Conservation (phyloP, 768 basidiomycete genomes). For the Suillus discolor region DNA sequence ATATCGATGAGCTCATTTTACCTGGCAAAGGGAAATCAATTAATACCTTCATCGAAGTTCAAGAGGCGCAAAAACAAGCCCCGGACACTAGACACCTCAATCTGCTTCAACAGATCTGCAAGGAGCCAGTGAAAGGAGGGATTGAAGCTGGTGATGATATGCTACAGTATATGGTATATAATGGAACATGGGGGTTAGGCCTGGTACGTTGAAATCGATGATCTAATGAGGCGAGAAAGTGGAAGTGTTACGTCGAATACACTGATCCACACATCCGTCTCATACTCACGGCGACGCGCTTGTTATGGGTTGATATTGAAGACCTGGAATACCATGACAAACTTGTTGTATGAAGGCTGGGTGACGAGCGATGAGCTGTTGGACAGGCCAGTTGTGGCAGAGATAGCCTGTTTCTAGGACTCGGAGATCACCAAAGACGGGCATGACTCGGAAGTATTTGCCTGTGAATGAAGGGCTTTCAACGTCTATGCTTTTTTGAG, state of each 20-base stretch:
- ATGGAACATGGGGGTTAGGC: no score
- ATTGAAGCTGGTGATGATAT: conserved; percentile 94
- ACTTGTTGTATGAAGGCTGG: conserved; percentile 67
- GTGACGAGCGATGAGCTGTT: conserved; percentile 72
- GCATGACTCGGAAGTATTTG: conserved; percentile 93
- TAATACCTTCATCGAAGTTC: conserved; percentile 65
- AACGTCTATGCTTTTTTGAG: conserved; percentile 60
- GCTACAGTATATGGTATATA: no score
- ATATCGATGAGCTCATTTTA: conserved; percentile 36
- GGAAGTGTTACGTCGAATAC: conserved; percentile 96
- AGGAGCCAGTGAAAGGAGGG: conserved; percentile 91
- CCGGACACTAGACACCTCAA: conserved; percentile 56
- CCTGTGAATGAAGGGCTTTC: conserved; percentile 90
- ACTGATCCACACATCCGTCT: conserved; percentile 95
- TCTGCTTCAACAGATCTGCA: conserved; percentile 70
- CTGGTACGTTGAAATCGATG: conserved; percentile 76
- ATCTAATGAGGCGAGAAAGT: conserved; percentile 81
- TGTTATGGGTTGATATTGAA: conserved; percentile 94
- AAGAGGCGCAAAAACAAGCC: conserved; percentile 64
- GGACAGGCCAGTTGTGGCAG: conserved; percentile 79
- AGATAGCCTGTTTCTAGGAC: no score
- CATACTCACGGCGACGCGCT: conserved; percentile 83
- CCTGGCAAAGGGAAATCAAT: conserved; percentile 91
- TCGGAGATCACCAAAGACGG: conserved; percentile 84
- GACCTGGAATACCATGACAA: conserved; percentile 77